Percentiles rank a stretch among this genome's conserved stretches.
Evolutionary conservation across 1,284 basidiomycete genomes (phyloP).

Genomic region (Phlebopus sp.): DNA sequence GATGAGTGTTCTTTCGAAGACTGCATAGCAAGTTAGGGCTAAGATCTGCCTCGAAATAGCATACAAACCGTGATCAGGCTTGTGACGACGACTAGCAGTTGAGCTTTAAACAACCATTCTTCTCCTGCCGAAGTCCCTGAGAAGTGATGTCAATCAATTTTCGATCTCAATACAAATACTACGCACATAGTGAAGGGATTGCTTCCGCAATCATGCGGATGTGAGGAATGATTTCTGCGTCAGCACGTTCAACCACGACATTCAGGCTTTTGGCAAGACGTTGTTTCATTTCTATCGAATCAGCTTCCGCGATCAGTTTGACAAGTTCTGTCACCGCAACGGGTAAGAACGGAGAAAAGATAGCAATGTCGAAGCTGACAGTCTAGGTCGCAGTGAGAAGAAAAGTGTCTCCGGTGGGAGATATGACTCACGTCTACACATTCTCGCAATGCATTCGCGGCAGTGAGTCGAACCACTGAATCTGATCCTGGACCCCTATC

Average conservation of each 20-base stretch:
- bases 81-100: constrained; percentile 69
- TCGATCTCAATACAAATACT: constrained; percentile 1
- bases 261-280: constrained; percentile 70
- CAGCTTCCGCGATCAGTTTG: constrained; percentile 68
- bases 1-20: constrained; percentile 61
- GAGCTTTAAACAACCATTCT: constrained; percentile 79
- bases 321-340: constrained; percentile 60
- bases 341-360: constrained; percentile 61
- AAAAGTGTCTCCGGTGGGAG: background rate
- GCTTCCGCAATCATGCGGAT: constrained; percentile 63
- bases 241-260: constrained; percentile 69
- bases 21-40: constrained; percentile 34
- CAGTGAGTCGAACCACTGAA: constrained; percentile 78
- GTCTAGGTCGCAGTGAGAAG: constrained; percentile 41
- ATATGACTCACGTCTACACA: constrained; percentile 71
- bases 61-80: constrained; percentile 65
- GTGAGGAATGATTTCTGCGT: constrained; percentile 69
- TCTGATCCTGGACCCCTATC: constrained; percentile 72
- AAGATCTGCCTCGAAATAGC: background rate
- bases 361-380: constrained; percentile 51
- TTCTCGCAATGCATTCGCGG: constrained; percentile 72
- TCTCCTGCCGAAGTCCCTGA: constrained; percentile 66
- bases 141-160: constrained; percentile 11
- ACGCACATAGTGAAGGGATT: constrained; percentile 75
- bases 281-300: constrained; percentile 77